These are phyloP conservation scores for Canavalia ensiformis DNA, from an alignment of 306 rosid species.

Conservation along the genomic window DNA sequence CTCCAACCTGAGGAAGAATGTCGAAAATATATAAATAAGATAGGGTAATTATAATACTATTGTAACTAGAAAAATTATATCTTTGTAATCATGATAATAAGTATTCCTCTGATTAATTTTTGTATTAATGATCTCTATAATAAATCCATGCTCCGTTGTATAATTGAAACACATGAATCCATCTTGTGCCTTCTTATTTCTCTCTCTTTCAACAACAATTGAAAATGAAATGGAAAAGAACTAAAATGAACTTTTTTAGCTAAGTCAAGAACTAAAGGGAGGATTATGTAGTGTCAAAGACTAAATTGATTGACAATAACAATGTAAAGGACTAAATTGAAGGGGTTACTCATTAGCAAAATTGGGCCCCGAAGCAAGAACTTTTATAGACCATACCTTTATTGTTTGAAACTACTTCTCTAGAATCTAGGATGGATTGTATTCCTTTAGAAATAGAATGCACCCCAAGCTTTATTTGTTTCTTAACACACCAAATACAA, in stretches of 20 bases:
- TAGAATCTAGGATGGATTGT: conserved; percentile 48
- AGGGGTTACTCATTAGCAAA: not conserved
- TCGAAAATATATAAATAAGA: no score
- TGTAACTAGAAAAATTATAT: no score
- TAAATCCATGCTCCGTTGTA: no score
- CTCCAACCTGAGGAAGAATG: no score
- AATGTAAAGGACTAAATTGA: not conserved
- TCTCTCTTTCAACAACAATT: not conserved
- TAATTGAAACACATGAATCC: no score
- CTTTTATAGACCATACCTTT: conserved; percentile 39
- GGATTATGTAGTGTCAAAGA: not conserved
- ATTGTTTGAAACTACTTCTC: conserved; percentile 43
- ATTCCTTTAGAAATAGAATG: conserved; percentile 56
- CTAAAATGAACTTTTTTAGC: not conserved
- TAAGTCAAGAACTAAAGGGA: no score
- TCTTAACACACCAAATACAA: conserved; percentile 48
- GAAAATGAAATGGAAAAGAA: not conserved
- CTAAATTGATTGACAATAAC: not conserved
- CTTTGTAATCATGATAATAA: no score
- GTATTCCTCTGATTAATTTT: no score
- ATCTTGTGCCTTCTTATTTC: not conserved
- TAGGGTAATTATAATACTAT: no score
- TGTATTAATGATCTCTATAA: no score
- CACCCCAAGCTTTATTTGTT: conserved; percentile 51
- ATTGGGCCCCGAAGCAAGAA: not conserved